phyloP scores from a whole-genome alignment of 257 asterid species.

The Marsdenia floribunda region DNA sequence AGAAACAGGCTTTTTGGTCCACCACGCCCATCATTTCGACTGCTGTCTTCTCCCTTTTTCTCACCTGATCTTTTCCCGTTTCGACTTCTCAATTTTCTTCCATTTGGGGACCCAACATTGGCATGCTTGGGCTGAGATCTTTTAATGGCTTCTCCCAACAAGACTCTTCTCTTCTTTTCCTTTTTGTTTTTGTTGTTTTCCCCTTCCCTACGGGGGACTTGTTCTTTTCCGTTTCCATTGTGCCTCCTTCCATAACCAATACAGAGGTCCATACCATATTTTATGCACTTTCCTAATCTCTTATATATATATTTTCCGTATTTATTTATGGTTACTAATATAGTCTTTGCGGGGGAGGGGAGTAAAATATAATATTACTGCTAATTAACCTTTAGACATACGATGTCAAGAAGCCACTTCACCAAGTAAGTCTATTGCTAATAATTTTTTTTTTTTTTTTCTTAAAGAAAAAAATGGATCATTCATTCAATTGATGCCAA shows the following conservation, averaged over 20 bases:
- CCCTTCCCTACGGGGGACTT: not conserved
- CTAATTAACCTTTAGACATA: too few species aligned
- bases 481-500: too few species aligned
- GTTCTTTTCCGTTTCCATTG: not conserved
- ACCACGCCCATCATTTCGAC: constrained; percentile 24
- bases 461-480: too few species aligned
- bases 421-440: too few species aligned
- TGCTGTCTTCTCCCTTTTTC: constrained; percentile 15
- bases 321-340: too few species aligned
- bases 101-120: constrained; percentile 15
- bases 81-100: constrained; percentile 13
- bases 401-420: too few species aligned
- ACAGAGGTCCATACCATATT: not conserved
- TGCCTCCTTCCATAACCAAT: not conserved
- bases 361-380: too few species aligned
- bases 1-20: not conserved
- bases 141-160: not conserved
- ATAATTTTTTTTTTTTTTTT: too few species aligned
- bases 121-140: not conserved
- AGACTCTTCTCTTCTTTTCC: not conserved
- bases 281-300: not conserved
- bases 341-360: too few species aligned
- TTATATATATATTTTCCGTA: too few species aligned
- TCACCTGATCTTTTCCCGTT: constrained; percentile 7
- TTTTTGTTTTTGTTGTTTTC: not conserved